These are phyloP conservation scores for Flaveria linearis DNA, from an alignment of 129 eudicot species.

Conservation along the genomic window DNA sequence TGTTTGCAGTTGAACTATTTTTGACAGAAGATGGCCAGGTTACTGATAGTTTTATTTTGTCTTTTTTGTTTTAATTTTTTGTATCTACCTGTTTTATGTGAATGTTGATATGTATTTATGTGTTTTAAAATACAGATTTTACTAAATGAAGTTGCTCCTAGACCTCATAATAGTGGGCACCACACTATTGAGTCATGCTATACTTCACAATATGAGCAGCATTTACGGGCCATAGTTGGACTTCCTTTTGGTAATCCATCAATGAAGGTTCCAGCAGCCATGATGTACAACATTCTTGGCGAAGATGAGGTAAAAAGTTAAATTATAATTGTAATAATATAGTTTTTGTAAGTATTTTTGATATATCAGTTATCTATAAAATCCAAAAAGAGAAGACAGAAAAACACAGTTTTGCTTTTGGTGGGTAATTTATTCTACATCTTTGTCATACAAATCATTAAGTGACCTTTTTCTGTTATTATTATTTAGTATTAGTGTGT, in stretches of 20 bases:
- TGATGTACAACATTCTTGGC: slow-evolving; percentile 96
- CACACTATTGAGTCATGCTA: slow-evolving; percentile 89
- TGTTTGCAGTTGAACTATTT: slow-evolving; percentile 91
- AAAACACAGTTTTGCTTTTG: background rate
- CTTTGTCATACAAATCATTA: background rate
- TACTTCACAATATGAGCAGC: slow-evolving; percentile 95
- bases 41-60: background rate
- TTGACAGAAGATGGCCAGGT: slow-evolving; percentile 87
- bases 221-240: slow-evolving; percentile 90
- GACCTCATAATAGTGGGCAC: slow-evolving; percentile 99
- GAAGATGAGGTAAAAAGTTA: slow-evolving; percentile 71
- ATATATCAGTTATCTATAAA: background rate
- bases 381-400: slow-evolving; percentile 10
- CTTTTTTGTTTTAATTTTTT: background rate
- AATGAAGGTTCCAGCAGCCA: slow-evolving; percentile 90
- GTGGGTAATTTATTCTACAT: background rate
- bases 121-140: slow-evolving; percentile 53
- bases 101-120: background rate
- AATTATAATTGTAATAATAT: background rate
- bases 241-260: slow-evolving; percentile 99
- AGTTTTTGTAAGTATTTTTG: background rate
- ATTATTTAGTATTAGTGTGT: background rate
- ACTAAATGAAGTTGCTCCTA: slow-evolving; percentile 96
- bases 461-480: background rate
- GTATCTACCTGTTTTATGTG: slow-evolving; percentile 4